Evolutionary conservation across 805 yeast genomes (phyloP).

Genomic region (Candida sphagnicola): DNA sequence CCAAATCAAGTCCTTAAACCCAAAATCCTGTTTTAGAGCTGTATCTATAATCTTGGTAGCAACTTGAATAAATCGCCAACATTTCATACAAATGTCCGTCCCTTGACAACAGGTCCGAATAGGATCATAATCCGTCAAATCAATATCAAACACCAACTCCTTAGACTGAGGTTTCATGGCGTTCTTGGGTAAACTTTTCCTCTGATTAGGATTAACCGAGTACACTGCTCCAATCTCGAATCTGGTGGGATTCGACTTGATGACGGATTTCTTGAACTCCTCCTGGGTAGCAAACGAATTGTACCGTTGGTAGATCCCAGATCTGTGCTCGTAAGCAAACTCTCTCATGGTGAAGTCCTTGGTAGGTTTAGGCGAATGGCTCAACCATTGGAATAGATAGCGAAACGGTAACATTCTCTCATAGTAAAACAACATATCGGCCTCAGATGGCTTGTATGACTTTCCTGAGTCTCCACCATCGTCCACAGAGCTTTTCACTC

Average conservation of each 20-base stretch:
- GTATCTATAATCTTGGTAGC: slow-evolving; percentile 73
- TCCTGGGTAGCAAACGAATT: slow-evolving; percentile 64
- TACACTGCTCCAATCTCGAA: slow-evolving; percentile 95
- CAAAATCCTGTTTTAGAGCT: slow-evolving; percentile 83
- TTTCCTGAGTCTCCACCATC: background rate
- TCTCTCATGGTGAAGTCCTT: slow-evolving; percentile 84
- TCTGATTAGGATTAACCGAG: slow-evolving; percentile 79
- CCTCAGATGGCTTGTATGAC: slow-evolving; percentile 34
- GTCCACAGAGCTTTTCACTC: background rate
- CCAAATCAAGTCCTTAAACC: slow-evolving; percentile 84
- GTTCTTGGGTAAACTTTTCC: slow-evolving; percentile 70
- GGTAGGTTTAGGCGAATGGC: slow-evolving; percentile 74
- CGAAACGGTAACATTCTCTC: slow-evolving; percentile 71
- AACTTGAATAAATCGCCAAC: slow-evolving; percentile 90
- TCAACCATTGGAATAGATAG: slow-evolving; percentile 81
- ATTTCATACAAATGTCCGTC: slow-evolving; percentile 77
- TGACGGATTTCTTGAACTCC: slow-evolving; percentile 76
- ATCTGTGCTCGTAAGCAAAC: slow-evolving; percentile 83
- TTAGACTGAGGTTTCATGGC: slow-evolving; percentile 79
- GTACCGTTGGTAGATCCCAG: slow-evolving; percentile 89
- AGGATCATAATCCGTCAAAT: slow-evolving; percentile 94
- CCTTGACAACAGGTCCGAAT: slow-evolving; percentile 90
- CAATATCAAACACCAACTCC: slow-evolving; percentile 94
- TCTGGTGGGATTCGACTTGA: slow-evolving; percentile 75
- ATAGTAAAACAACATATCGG: slow-evolving; percentile 73